These are phyloP conservation scores for Penicillium crustosum DNA, from an alignment of 2,329 filamentous ascomycete genomes.

Conservation along the genomic window DNA sequence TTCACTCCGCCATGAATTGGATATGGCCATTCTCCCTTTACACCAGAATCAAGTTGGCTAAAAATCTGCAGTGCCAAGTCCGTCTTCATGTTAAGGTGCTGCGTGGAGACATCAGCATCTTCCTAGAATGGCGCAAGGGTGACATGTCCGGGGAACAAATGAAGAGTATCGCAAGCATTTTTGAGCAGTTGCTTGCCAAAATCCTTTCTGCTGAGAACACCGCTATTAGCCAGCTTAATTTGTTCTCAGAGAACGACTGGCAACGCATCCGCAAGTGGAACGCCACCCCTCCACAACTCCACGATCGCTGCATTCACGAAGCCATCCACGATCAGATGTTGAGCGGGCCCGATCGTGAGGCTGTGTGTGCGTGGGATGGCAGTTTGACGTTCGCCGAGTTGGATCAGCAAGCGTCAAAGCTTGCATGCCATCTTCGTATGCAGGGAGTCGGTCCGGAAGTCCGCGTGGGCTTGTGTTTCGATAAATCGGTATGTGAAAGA, in stretches of 20 bases:
- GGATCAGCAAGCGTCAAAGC: constrained; percentile 38
- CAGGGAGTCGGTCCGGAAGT: constrained; percentile 43
- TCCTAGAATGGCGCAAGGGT: constrained; percentile 41
- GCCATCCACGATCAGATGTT: constrained; percentile 40
- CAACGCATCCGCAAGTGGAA: constrained; percentile 57
- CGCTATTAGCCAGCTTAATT: constrained; percentile 49
- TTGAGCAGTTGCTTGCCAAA: constrained; percentile 53
- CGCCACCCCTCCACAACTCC: constrained; percentile 42
- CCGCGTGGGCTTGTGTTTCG: constrained; percentile 42
- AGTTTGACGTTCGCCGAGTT: constrained; percentile 39
- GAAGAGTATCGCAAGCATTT: constrained; percentile 52
- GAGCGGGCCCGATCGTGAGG: constrained; percentile 33
- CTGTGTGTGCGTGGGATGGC: constrained; percentile 44
- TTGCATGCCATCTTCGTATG: constrained; percentile 39
- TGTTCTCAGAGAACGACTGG: constrained; percentile 58
- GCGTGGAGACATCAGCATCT: constrained; percentile 36
- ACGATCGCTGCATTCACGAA: constrained; percentile 44
- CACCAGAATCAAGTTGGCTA: neutral
- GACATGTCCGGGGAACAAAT: constrained; percentile 40
- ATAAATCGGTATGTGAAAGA: constrained; percentile 40
- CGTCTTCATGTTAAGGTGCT: constrained; percentile 39
- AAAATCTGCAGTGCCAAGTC: constrained; percentile 33
- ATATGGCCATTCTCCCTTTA: accelerated
- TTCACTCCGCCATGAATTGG: neutral
- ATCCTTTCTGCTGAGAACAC: constrained; percentile 47